Base-by-base conservation (phyloP, 371 early-diverging fungal species). In the Synchytrium microbalum region DNA sequence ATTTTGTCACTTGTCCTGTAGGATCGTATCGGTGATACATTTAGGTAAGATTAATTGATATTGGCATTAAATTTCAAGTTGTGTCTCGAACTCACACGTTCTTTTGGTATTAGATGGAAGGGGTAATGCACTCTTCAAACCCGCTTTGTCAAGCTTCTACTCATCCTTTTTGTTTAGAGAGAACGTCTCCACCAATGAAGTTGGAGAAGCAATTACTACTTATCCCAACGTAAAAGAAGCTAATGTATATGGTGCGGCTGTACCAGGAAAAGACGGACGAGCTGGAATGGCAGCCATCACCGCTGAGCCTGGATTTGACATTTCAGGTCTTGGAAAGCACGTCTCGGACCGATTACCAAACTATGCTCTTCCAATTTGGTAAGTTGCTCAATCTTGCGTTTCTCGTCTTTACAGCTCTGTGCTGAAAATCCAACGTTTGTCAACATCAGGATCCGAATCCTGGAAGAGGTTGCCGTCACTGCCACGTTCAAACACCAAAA, bases 271-370 rank as follows among this genome's bases (percentile, higher is more conserved):
- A 51, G 86, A 86, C 65, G 88, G 88, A 24, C 75, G 84, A 38
- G 88, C 86, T 5, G 88, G 88, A 33, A 89, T 89, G 89, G 89
- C 86, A 23, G 84, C 86, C 2, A 66, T 89, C 64, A 69, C 73
- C 13, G 54, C 69, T 23, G 75, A 75, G 24, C 25, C 52, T n/a
- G 52, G n/a, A 0, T 64, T 80, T n/a, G 74, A 74, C 19, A 68
- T 73, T 28, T 61, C 29, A 3, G 67, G 69, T 0, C 67, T 83
- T 3, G 65, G 66, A 19, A 57, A 58, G 2, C 73, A 69, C 54
- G 70, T 80, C 38, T 60, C 65, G n/a, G 68, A 71, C 56, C 74
- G 74, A 24, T 60, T 88, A 51, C 87, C 87, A 5, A 74, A 70
- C 57, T 87, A 86, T 69, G 84, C 87, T 14, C 69, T 82, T 1